Conservation (phyloP, 345 rosid genomes). For the Noccaea bulbosa region DNA sequence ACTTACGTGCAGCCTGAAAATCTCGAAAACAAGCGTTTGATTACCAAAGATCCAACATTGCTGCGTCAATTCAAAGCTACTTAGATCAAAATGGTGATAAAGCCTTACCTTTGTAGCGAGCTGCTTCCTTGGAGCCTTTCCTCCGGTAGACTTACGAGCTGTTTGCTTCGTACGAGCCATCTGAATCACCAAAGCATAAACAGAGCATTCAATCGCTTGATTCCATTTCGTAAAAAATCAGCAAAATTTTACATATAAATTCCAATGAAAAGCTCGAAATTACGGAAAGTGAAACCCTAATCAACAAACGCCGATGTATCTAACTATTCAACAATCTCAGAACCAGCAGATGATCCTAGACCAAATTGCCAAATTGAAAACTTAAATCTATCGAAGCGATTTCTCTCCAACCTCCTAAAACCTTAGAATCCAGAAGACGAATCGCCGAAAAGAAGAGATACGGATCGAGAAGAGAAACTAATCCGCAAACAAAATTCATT, state of each 20-base stretch:
- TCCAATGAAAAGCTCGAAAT: background rate
- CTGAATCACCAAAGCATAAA: background rate
- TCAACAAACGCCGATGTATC: background rate
- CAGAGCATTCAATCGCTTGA: background rate
- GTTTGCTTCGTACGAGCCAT: slow-evolving; percentile 23
- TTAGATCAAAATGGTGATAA: accelerated
- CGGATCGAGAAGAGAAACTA: background rate
- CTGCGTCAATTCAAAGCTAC: background rate
- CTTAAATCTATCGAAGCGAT: background rate
- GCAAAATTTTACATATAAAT: background rate
- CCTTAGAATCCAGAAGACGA: background rate
- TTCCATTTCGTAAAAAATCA: background rate
- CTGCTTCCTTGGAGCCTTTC: slow-evolving; percentile 10
- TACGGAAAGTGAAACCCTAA: slow-evolving; percentile 14
- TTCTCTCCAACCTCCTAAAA: background rate
- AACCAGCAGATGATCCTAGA: background rate
- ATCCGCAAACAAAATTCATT: background rate
- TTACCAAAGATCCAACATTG: background rate
- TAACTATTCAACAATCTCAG: background rate
- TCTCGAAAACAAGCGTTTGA: background rate
- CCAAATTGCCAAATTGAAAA: too few species aligned
- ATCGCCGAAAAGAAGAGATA: too few species aligned
- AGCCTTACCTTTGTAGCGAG: slow-evolving; percentile 5
- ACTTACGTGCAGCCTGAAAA: slow-evolving; percentile 81
- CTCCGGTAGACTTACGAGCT: slow-evolving; percentile 1